phyloP scores from a whole-genome alignment of 2,329 filamentous ascomycete genomes.

The Gaeumannomyces tritici region DNA sequence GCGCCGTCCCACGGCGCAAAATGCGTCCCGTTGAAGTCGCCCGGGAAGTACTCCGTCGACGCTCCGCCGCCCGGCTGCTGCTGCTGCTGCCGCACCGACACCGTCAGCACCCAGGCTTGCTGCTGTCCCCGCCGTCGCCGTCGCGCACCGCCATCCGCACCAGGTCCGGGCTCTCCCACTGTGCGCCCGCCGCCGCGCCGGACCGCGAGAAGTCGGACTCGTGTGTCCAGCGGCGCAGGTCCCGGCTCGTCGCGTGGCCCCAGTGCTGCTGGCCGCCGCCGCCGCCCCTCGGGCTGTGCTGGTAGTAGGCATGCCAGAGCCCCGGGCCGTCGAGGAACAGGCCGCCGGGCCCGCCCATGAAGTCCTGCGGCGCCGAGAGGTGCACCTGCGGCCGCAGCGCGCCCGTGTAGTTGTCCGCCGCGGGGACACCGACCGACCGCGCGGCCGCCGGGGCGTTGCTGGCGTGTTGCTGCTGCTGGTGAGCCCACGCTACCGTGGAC shows the following conservation, averaged over 20 bases:
- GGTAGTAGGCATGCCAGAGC: slow-evolving; percentile 56
- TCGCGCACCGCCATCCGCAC: slow-evolving; percentile 40
- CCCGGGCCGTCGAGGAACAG: slow-evolving; percentile 44
- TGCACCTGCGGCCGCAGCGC: slow-evolving; percentile 41
- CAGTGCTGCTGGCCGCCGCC: slow-evolving; percentile 49
- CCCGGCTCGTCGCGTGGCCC: slow-evolving; percentile 54
- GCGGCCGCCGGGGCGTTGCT: too few relatives aligned
- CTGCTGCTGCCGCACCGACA: too few relatives aligned
- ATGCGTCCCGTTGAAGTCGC: slow-evolving; percentile 55
- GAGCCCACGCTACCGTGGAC: too few relatives aligned
- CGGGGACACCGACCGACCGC: slow-evolving; percentile 8
- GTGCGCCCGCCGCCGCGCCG: slow-evolving; percentile 37
- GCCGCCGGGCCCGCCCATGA: slow-evolving; percentile 15
- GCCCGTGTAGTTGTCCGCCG: slow-evolving; percentile 18
- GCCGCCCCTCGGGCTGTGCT: slow-evolving; percentile 25
- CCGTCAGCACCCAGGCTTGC: slow-evolving; percentile 29
- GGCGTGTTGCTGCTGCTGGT: too few relatives aligned
- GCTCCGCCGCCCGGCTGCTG: slow-evolving; percentile 45
- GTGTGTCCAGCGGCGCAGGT: slow-evolving; percentile 50
- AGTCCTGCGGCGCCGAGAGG: slow-evolving; percentile 41
- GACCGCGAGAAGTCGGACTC: slow-evolving; percentile 50
- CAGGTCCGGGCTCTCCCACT: slow-evolving; percentile 57
- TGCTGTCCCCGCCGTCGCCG: slow-evolving; percentile 4
- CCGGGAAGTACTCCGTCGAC: slow-evolving; percentile 46
- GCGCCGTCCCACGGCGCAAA: slow-evolving; percentile 35